Conservation (phyloP, 371 early-diverging fungal species). For the Lichtheimia corymbifera region DNA sequence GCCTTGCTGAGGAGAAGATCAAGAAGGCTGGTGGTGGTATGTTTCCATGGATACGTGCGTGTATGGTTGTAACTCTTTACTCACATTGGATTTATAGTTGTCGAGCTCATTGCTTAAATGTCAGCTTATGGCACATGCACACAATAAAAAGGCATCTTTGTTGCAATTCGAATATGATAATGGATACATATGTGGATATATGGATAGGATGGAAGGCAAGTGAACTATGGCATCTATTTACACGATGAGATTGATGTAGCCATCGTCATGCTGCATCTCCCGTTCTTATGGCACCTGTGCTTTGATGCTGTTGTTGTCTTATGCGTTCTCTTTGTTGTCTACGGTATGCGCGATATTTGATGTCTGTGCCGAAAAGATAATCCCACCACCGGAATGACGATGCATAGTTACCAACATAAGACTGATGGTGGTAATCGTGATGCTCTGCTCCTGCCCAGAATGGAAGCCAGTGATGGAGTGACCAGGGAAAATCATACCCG, state of each 20-base stretch:
- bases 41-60: not conserved
- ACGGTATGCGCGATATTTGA: slow-evolving; percentile 18
- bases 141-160: slow-evolving; percentile 10
- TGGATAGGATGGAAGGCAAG: too few species aligned
- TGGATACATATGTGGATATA: too few species aligned
- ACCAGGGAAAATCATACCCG: slow-evolving; percentile 94
- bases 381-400: slow-evolving; percentile 85
- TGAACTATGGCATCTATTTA: too few species aligned
- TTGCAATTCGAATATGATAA: not conserved
- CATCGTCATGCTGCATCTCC: too few species aligned
- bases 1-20: slow-evolving; percentile 98
- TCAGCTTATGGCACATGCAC: not conserved
- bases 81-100: slow-evolving; percentile 24
- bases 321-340: not conserved
- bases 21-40: slow-evolving; percentile 95
- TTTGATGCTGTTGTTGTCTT: too few species aligned
- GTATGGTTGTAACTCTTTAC: not conserved
- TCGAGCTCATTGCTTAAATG: slow-evolving; percentile 53
- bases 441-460: slow-evolving; percentile 82
- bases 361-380: slow-evolving; percentile 77
- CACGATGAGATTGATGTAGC: too few species aligned
- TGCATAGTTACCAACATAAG: slow-evolving; percentile 77
- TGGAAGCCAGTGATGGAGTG: slow-evolving; percentile 70
- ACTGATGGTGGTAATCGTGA: slow-evolving; percentile 82
- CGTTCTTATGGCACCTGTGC: too few species aligned